Conservation (phyloP, 1,284 basidiomycete species). For the Puccinia coronata region DNA sequence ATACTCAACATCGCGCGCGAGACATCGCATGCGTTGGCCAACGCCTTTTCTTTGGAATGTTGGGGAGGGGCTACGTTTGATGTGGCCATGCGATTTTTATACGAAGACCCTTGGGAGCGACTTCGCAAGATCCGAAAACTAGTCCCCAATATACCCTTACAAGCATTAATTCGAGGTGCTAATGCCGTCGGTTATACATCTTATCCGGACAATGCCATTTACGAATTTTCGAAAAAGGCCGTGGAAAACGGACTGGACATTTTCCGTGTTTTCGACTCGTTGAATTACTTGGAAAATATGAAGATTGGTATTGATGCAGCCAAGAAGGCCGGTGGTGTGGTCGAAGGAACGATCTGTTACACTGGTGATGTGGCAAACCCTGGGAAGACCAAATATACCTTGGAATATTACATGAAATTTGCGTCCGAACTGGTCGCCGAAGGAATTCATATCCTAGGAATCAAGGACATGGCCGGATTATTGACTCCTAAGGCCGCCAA, state of each 20-base stretch:
- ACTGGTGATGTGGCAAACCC: conserved; percentile 95
- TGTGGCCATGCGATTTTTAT: conserved; percentile 98
- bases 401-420: conserved; percentile 97
- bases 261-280: conserved; percentile 98
- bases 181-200: conserved; percentile 99
- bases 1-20: conserved; percentile 99
- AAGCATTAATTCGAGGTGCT: conserved; percentile 96
- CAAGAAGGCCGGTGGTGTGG: conserved; percentile 98
- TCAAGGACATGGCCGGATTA: conserved; percentile 99
- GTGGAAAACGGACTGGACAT: conserved; percentile 99
- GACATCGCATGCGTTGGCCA: conserved; percentile 89
- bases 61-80: conserved; percentile 99
- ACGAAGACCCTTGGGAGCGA: conserved; percentile 99
- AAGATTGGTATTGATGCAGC: conserved; percentile 96
- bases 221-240: conserved; percentile 76
- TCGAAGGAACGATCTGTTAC: conserved; percentile 97
- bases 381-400: conserved; percentile 95
- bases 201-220: conserved; percentile 99
- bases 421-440: conserved; percentile 89
- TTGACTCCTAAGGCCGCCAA: conserved; percentile 92
- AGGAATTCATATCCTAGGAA: conserved; percentile 94
- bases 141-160: conserved; percentile 97
- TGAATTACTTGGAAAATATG: conserved; percentile 98
- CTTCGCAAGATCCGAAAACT: conserved; percentile 89
- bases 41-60: conserved; percentile 96